Conservation (phyloP, 1,284 basidiomycete genomes). For the Coniferiporia sulphurascens region DNA sequence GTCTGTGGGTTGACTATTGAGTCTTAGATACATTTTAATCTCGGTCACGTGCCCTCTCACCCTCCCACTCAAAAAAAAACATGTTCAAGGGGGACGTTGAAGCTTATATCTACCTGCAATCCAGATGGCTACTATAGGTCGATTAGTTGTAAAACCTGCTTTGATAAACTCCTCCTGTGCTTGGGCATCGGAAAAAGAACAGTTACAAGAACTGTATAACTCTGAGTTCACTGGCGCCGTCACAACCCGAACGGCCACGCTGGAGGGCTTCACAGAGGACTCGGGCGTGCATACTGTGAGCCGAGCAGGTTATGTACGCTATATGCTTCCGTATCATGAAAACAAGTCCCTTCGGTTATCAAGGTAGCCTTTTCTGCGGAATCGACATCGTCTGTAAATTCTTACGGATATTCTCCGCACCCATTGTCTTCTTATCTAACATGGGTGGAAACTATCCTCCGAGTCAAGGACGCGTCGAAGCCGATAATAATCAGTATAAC, state of each 20-base stretch:
- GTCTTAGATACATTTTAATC: neutral
- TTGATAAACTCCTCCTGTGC: slow-evolving; percentile 73
- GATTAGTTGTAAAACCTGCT: slow-evolving; percentile 48
- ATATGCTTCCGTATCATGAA: neutral
- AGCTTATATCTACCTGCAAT: neutral
- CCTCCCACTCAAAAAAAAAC: neutral
- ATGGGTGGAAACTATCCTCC: slow-evolving; percentile 55
- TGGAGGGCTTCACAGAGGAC: slow-evolving; percentile 62
- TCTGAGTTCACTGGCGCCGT: slow-evolving; percentile 68
- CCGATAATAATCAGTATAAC: slow-evolving; percentile 76
- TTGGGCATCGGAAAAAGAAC: slow-evolving; percentile 65
- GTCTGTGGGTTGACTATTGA: neutral
- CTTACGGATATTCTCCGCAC: slow-evolving; percentile 77
- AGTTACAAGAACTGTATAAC: slow-evolving; percentile 59
- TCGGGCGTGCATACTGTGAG: slow-evolving; percentile 50
- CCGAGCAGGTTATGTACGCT: neutral
- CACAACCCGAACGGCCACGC: slow-evolving; percentile 69
- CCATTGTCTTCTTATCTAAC: slow-evolving; percentile 56
- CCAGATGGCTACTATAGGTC: slow-evolving; percentile 47
- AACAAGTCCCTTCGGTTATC: neutral
- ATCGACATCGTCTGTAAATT: slow-evolving; percentile 59
- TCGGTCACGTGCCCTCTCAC: neutral
- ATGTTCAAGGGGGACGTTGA: neutral
- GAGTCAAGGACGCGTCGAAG: slow-evolving; percentile 36
- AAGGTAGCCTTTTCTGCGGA: slow-evolving; percentile 20